phyloP scores from a whole-genome alignment of 2,329 filamentous ascomycete genomes.

The Huntiella decipiens region DNA sequence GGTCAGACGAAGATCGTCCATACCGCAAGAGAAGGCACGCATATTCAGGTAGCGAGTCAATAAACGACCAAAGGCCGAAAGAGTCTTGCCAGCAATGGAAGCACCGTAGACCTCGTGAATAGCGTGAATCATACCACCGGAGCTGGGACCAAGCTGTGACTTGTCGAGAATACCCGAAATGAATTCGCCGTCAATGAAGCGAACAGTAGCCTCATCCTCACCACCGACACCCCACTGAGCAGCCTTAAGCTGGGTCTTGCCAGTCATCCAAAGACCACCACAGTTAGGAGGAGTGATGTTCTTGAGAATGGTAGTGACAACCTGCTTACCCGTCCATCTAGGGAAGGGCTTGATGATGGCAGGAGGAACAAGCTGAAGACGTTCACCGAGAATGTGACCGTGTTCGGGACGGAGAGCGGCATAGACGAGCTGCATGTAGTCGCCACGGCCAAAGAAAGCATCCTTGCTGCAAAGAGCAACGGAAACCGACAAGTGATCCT shows the following conservation, averaged over 20 bases:
- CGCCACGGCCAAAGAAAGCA: constrained; percentile 68
- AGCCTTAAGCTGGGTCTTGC: constrained; percentile 59
- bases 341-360: constrained; percentile 63
- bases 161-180: constrained; percentile 89
- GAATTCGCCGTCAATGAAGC: constrained; percentile 74
- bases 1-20: constrained; percentile 84
- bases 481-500: constrained; percentile 93
- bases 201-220: constrained; percentile 60
- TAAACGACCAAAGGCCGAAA: constrained; percentile 76
- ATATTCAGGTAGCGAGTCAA: constrained; percentile 82
- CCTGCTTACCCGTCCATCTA: constrained; percentile 90
- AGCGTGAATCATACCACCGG: constrained; percentile 75
- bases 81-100: constrained; percentile 63
- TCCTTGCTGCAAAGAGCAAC: constrained; percentile 82
- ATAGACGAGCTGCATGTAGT: constrained; percentile 91
- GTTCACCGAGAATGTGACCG: constrained; percentile 66
- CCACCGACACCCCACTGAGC: constrained; percentile 55
- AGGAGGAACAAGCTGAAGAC: constrained; percentile 63
- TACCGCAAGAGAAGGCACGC: constrained; percentile 90
- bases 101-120: constrained; percentile 89
- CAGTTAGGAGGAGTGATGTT: constrained; percentile 70
- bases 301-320: constrained; percentile 79
- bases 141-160: constrained; percentile 73
- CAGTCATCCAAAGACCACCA: constrained; percentile 58
- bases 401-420: constrained; percentile 75